Evolutionary conservation across 768 basidiomycete species (phyloP).

Genomic region (Kwoniella dejecticola): DNA sequence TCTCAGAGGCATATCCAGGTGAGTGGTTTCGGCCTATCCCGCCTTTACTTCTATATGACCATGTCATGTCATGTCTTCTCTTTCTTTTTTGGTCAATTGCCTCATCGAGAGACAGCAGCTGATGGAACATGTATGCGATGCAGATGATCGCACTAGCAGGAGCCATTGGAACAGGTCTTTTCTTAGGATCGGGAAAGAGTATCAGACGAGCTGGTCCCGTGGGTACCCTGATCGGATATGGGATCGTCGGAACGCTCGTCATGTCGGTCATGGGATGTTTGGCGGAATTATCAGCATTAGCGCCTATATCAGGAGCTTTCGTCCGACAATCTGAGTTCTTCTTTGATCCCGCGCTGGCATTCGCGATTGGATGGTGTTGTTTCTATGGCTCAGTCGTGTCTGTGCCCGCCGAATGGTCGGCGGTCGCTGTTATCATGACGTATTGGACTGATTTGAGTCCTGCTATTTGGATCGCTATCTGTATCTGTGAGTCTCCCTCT

Average conservation of each 20-base stretch:
- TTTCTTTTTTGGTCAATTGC: too few relatives aligned
- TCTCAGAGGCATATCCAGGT: constrained; percentile 24
- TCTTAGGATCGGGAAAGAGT: constrained; percentile 27
- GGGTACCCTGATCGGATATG: constrained; percentile 24
- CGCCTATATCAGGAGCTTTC: constrained; percentile 37
- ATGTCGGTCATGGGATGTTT: constrained; percentile 59
- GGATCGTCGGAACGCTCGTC: constrained; percentile 59
- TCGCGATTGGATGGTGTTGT: constrained; percentile 33
- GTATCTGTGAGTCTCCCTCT: constrained; percentile 11
- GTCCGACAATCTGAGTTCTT: constrained; percentile 24
- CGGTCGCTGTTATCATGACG: constrained; percentile 22
- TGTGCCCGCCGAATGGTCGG: constrained; percentile 23
- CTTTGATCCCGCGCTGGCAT: constrained; percentile 34
- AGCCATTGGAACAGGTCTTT: constrained; percentile 37
- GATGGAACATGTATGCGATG: too few relatives aligned
- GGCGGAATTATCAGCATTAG: constrained; percentile 65
- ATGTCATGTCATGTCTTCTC: neutral
- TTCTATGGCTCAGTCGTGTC: constrained; percentile 20
- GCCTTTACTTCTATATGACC: neutral
- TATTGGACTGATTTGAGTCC: constrained; percentile 34
- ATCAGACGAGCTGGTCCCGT: constrained; percentile 26
- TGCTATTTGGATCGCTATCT: constrained; percentile 30
- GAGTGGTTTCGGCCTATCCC: neutral
- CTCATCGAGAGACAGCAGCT: too few relatives aligned
- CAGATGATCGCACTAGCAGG: constrained; percentile 41